Evolutionary conservation across 805 yeast genomes (phyloP).

Genomic region (Wickerhamiella kazuoi): DNA sequence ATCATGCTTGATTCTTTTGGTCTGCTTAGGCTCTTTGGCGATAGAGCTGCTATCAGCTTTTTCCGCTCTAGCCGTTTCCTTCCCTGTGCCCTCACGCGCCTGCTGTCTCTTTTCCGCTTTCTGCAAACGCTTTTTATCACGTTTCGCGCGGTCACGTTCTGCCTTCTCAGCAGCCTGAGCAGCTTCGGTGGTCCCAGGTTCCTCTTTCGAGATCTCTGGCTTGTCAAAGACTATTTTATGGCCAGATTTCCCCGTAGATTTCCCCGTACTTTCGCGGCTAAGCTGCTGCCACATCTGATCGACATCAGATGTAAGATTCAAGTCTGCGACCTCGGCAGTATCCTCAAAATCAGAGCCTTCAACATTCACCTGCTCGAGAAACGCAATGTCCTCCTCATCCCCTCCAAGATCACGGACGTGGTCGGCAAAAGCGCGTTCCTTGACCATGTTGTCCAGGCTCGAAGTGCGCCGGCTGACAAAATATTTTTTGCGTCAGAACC

Average conservation of each 20-base stretch:
- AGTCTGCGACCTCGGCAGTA: conserved; percentile 14
- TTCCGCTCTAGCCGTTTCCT: background rate
- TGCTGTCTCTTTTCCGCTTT: background rate
- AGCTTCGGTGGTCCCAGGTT: background rate
- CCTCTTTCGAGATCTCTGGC: background rate
- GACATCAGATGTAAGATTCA: conserved; percentile 10
- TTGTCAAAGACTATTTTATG: background rate
- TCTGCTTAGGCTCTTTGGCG: conserved; percentile 8
- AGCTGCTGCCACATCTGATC: conserved; percentile 14
- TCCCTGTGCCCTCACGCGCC: conserved; percentile 1
- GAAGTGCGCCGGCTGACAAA: background rate
- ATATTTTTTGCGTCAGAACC: too few species aligned
- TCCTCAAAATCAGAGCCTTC: conserved; percentile 21
- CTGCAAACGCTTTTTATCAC: background rate
- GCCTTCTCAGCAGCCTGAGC: background rate
- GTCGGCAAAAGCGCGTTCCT: conserved; percentile 28
- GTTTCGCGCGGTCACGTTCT: background rate
- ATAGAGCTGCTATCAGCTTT: conserved; percentile 3
- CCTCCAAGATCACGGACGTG: conserved; percentile 78
- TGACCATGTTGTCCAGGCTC: background rate
- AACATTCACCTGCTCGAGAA: conserved; percentile 37
- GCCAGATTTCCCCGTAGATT: too few species aligned
- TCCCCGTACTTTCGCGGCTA: too few species aligned
- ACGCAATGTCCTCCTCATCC: conserved; percentile 57
- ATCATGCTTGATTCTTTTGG: background rate